phyloP scores from a whole-genome alignment of 2,329 filamentous ascomycete genomes.

The Phialophora verrucosa region DNA sequence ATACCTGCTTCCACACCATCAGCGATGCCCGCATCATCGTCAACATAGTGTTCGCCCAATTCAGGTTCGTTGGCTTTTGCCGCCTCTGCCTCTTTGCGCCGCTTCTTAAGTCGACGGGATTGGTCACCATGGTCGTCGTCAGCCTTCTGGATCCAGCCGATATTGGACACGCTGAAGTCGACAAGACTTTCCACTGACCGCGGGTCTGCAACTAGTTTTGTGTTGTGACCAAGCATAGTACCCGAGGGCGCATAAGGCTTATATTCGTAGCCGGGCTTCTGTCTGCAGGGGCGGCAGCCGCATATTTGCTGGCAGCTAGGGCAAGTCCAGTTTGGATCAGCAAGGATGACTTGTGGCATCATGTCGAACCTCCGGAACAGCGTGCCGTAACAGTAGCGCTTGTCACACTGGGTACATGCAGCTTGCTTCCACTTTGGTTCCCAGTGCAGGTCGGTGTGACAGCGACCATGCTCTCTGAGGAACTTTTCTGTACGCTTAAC shows the following conservation, averaged over 20 bases:
- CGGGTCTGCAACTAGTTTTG: slow-evolving; percentile 84
- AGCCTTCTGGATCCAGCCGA: slow-evolving; percentile 75
- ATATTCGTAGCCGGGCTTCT: slow-evolving; percentile 69
- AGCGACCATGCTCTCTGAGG: slow-evolving; percentile 61
- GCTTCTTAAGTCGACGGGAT: slow-evolving; percentile 54
- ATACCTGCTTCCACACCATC: slow-evolving; percentile 30
- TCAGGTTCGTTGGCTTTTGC: slow-evolving; percentile 56
- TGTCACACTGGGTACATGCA: slow-evolving; percentile 74
- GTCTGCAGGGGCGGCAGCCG: slow-evolving; percentile 81
- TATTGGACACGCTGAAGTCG: slow-evolving; percentile 87
- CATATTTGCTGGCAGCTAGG: slow-evolving; percentile 86
- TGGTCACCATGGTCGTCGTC: slow-evolving; percentile 55
- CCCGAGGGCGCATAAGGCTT: slow-evolving; percentile 83
- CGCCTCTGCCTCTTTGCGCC: slow-evolving; percentile 60
- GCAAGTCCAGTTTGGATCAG: slow-evolving; percentile 83
- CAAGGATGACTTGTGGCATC: slow-evolving; percentile 81
- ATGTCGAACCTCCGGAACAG: slow-evolving; percentile 90
- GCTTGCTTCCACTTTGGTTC: slow-evolving; percentile 87
- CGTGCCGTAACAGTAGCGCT: slow-evolving; percentile 90
- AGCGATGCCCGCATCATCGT: slow-evolving; percentile 45
- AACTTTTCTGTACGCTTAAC: slow-evolving; percentile 64
- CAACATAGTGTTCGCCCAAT: slow-evolving; percentile 52
- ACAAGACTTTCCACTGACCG: slow-evolving; percentile 89
- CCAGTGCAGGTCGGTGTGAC: slow-evolving; percentile 82
- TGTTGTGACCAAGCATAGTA: slow-evolving; percentile 88